These are phyloP conservation scores for Reticulascus tulasneorum DNA, from an alignment of 2,329 filamentous ascomycete genomes.

Conservation along the genomic window DNA sequence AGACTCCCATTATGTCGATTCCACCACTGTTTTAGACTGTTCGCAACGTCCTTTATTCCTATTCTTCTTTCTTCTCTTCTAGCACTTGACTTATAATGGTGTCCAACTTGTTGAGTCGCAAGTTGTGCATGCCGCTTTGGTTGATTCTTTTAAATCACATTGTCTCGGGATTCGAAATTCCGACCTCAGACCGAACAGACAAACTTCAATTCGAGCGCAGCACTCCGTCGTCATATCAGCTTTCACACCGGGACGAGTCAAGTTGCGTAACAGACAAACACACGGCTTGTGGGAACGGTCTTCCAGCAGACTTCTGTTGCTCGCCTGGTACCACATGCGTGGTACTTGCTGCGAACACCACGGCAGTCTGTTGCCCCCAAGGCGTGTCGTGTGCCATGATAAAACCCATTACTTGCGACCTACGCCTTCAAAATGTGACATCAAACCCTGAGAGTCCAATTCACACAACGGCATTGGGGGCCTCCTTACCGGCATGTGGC, in stretches of 20 bases:
- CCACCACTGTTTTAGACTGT: no score
- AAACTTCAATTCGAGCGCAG: no score
- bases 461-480: constrained; percentile 62
- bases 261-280: constrained; percentile 9
- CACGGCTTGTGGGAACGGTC: constrained; percentile 16
- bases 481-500: constrained; percentile 56
- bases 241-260: no score
- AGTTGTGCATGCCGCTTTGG: constrained; percentile 4
- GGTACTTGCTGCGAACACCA: constrained; percentile 57
- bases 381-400: constrained; percentile 55
- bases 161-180: constrained; percentile 1
- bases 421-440: constrained; percentile 56
- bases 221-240: no score
- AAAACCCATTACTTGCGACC: constrained; percentile 60
- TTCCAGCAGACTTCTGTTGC: constrained; percentile 68
- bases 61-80: no score
- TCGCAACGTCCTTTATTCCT: no score
- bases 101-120: neutral
- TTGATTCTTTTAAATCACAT: neutral
- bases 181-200: no score
- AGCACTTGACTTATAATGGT: no score
- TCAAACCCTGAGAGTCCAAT: constrained; percentile 54
- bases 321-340: constrained; percentile 49
- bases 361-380: constrained; percentile 66
- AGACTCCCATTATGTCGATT: no score